Percentiles rank a stretch among this genome's conserved stretches.
These are phyloP conservation scores for Pseudogymnoascus sp. DNA, from an alignment of 2,329 filamentous ascomycete species.

Conservation along the genomic window DNA sequence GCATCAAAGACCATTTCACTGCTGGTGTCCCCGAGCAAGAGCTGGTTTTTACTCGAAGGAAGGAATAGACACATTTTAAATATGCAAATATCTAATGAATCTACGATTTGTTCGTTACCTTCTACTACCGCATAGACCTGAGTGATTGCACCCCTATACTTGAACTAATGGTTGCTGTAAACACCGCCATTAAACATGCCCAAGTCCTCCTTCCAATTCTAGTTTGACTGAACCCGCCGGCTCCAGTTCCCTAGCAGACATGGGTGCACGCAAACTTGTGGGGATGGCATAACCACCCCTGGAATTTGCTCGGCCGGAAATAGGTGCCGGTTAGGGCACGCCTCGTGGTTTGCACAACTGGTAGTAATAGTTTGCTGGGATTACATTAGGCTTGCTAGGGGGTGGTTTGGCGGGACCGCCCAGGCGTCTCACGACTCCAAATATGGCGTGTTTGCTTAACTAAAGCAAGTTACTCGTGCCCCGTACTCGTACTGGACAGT, in stretches of 20 bases:
- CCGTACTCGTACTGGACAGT: neutral
- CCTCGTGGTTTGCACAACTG: neutral
- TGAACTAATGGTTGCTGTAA: neutral
- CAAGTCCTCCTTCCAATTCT: neutral
- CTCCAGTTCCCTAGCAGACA: neutral
- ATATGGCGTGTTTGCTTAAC: neutral
- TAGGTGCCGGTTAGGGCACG: neutral
- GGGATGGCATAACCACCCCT: neutral
- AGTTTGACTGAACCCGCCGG: neutral
- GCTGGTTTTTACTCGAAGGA: conserved; percentile 10
- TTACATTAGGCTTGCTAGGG: neutral
- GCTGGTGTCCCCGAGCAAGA: conserved; percentile 9
- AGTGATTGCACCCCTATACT: neutral
- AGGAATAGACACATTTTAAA: neutral
- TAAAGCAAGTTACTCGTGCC: neutral
- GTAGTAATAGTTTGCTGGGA: neutral
- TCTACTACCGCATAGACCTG: neutral
- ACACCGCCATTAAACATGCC: neutral
- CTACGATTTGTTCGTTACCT: neutral
- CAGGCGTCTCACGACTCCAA: neutral
- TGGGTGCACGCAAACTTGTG: neutral
- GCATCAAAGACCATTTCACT: conserved; percentile 15
- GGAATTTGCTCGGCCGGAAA: neutral
- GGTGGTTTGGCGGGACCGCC: neutral
- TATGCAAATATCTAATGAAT: neutral